Conservation (phyloP, 768 basidiomycete genomes). For the Mycena galericulata region DNA sequence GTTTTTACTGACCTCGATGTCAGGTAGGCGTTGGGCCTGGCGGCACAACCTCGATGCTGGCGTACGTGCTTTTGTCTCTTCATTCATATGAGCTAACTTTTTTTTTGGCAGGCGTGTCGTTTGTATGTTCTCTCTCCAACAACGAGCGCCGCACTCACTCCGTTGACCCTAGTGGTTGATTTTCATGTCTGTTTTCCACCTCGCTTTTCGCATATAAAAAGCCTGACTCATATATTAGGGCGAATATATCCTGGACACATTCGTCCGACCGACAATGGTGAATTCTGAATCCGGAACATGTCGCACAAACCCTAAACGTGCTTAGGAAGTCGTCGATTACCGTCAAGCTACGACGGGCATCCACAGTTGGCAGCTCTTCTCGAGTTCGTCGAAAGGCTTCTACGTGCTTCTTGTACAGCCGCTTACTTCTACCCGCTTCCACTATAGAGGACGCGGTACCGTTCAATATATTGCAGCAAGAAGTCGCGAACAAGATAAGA, state of each 20-base stretch:
- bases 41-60: slow-evolving; percentile 85
- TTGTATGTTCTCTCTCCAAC: slow-evolving; percentile 21
- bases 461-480: slow-evolving; percentile 75
- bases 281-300: slow-evolving; percentile 60
- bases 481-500: slow-evolving; percentile 73
- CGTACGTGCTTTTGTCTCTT: slow-evolving; percentile 60
- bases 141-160: slow-evolving; percentile 36
- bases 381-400: slow-evolving; percentile 44
- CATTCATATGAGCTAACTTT: slow-evolving; percentile 5
- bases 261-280: slow-evolving; percentile 62
- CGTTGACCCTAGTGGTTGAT: slow-evolving; percentile 19
- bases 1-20: too few species aligned
- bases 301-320: too few species aligned
- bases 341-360: slow-evolving; percentile 61
- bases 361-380: slow-evolving; percentile 52
- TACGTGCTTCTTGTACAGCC: slow-evolving; percentile 2
- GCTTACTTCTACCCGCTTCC: slow-evolving; percentile 24
- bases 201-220: not conserved
- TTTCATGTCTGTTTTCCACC: slow-evolving; percentile 25
- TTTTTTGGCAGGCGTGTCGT: slow-evolving; percentile 54
- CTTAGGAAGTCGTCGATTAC: not conserved
- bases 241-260: slow-evolving; percentile 54
- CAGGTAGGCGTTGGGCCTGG: slow-evolving; percentile 68
- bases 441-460: slow-evolving; percentile 60
- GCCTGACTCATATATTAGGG: slow-evolving; percentile 42